phyloP scores from a whole-genome alignment of 1,139 yeast genomes.

The Pichia sp. region DNA sequence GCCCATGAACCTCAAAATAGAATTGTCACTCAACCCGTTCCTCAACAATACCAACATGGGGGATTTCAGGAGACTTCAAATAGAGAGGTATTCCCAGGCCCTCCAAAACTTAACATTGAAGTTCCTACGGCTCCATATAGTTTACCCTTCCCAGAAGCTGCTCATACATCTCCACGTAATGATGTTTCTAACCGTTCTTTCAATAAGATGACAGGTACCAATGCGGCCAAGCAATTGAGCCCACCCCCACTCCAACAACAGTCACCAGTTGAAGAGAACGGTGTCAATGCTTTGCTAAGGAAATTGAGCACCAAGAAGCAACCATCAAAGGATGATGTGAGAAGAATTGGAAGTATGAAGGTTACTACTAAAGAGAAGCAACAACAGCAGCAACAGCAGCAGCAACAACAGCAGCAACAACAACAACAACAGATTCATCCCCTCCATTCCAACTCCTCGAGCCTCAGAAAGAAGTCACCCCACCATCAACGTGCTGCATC shows the following conservation, averaged over 20 bases:
- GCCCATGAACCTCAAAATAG: conserved; percentile 15
- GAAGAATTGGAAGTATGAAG: conserved; percentile 58
- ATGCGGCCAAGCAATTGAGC: conserved; percentile 6
- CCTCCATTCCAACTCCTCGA: neutral
- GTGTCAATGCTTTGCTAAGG: conserved; percentile 28
- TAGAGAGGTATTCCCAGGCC: too few species aligned
- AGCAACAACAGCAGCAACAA: neutral
- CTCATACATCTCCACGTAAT: conserved; percentile 16
- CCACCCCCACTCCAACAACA: conserved; percentile 15
- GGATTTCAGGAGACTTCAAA: conserved; percentile 4
- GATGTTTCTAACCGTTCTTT: conserved; percentile 11
- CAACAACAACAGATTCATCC: neutral
- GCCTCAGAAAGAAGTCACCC: conserved; percentile 19
- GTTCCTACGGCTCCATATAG: conserved; percentile 8
- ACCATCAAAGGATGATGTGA: conserved; percentile 30
- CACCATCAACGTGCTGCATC: conserved; percentile 29
- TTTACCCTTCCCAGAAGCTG: conserved; percentile 11
- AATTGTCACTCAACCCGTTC: conserved; percentile 17
- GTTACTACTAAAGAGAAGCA: conserved; percentile 49
- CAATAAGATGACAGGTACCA: conserved; percentile 4
- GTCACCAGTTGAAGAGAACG: conserved; percentile 18
- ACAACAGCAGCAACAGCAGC: conserved; percentile 21
- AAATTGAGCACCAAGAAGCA: conserved; percentile 25
- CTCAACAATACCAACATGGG: conserved; percentile 16
- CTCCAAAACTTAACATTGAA: conserved; percentile 2